These are phyloP conservation scores for Furcasterigmium sp. DNA, from an alignment of 2,329 filamentous ascomycete genomes.

Conservation along the genomic window DNA sequence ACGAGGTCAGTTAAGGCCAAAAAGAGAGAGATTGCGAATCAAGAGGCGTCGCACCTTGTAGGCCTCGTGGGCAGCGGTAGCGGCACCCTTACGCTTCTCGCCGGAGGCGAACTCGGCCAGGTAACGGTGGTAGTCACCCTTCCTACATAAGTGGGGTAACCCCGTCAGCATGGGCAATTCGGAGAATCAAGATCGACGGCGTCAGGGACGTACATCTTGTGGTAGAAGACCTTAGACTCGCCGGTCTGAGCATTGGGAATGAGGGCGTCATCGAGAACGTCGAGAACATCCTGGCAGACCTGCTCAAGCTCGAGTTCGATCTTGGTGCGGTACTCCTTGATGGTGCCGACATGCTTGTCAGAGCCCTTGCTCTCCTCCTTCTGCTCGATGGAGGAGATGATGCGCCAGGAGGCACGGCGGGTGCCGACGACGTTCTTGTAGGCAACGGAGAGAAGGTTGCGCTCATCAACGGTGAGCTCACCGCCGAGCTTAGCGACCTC, in stretches of 20 bases:
- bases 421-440: constrained; percentile 99
- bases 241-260: constrained; percentile 91
- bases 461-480: constrained; percentile 87
- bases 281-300: constrained; percentile 96
- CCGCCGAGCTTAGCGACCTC: constrained; percentile 83
- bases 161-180: not conserved
- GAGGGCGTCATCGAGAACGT: constrained; percentile 88
- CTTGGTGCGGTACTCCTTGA: constrained; percentile 98
- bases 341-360: constrained; percentile 79
- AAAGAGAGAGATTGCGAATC: not conserved
- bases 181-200: not conserved
- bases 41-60: constrained; percentile 61
- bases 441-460: constrained; percentile 93
- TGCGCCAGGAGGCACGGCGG: constrained; percentile 95
- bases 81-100: constrained; percentile 91
- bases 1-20: constrained; percentile 30
- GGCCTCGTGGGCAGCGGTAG: constrained; percentile 90
- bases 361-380: constrained; percentile 99
- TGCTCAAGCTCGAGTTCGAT: constrained; percentile 95
- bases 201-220: constrained; percentile 78
- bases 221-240: constrained; percentile 99
- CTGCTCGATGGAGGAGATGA: constrained; percentile 97
- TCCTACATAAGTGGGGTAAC: constrained; percentile 52
- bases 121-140: constrained; percentile 99
- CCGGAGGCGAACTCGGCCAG: constrained; percentile 94